Conservation (phyloP, 257 asterid species). For the Solanum infundibuliforme region DNA sequence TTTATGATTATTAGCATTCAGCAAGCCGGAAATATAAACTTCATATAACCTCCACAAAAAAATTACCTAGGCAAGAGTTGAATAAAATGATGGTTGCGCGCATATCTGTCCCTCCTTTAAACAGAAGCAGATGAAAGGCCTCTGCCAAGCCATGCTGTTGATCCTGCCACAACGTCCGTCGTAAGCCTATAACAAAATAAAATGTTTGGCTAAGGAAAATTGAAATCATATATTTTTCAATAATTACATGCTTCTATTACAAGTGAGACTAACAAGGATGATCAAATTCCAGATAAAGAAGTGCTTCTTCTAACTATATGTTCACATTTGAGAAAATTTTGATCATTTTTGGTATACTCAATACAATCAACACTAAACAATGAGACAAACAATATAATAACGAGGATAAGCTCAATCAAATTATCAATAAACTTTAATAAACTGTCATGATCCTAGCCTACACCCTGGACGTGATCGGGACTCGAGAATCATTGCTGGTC, state of each 20-base stretch:
- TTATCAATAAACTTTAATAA: neutral
- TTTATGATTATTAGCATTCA: neutral
- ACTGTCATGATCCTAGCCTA: neutral
- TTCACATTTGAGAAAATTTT: neutral
- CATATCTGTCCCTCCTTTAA: slow-evolving; percentile 81
- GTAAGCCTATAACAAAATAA: slow-evolving; percentile 28
- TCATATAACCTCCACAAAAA: neutral
- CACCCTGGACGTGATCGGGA: too few relatives aligned
- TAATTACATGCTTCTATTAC: neutral
- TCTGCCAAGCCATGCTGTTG: slow-evolving; percentile 95
- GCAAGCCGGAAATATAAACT: neutral
- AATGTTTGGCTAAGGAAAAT: slow-evolving; percentile 9
- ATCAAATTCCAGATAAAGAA: neutral
- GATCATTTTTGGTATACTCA: neutral
- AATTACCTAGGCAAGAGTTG: slow-evolving; percentile 69
- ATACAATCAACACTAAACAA: neutral
- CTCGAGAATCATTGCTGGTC: too few relatives aligned
- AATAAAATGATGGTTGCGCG: slow-evolving; percentile 74
- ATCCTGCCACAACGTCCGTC: slow-evolving; percentile 74
- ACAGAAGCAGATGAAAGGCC: slow-evolving; percentile 93
- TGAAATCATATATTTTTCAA: neutral
- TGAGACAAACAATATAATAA: neutral
- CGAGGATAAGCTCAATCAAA: neutral
- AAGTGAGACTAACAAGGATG: neutral
- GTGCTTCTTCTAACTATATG: neutral